phyloP scores from a whole-genome alignment of 2,329 filamentous ascomycete genomes.

The Ceratocystis cacaofunesta region DNA sequence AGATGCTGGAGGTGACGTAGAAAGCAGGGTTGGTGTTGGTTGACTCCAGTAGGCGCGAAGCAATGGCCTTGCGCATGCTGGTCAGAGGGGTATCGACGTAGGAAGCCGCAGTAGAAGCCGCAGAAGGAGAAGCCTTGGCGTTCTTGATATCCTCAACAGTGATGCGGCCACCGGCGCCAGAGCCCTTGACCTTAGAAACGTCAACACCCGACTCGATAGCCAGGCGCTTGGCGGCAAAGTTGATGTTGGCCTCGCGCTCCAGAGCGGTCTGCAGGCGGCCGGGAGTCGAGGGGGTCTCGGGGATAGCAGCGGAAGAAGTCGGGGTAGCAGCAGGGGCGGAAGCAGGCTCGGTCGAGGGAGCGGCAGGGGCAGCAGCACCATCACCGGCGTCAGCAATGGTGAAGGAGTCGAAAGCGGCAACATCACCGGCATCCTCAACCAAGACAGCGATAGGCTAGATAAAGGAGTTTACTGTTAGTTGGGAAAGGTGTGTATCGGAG shows the following conservation, averaged over 20 bases:
- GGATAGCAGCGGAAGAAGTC: slow-evolving; percentile 29
- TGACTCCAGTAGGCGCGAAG: slow-evolving; percentile 76
- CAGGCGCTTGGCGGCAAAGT: slow-evolving; percentile 61
- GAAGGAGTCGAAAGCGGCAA: slow-evolving; percentile 80
- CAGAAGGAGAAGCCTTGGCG: slow-evolving; percentile 44
- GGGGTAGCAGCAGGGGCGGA: slow-evolving; percentile 28
- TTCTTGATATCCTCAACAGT: slow-evolving; percentile 91
- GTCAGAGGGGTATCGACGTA: slow-evolving; percentile 76
- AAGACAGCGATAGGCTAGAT: slow-evolving; percentile 83
- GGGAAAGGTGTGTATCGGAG: too few species aligned
- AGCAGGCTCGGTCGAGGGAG: slow-evolving; percentile 41
- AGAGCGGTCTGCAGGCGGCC: slow-evolving; percentile 71
- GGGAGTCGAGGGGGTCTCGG: slow-evolving; percentile 54
- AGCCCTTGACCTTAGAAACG: slow-evolving; percentile 67
- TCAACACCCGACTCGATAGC: slow-evolving; percentile 74
- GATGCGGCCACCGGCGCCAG: slow-evolving; percentile 71
- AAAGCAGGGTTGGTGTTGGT: slow-evolving; percentile 93
- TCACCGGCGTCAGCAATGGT: slow-evolving; percentile 81
- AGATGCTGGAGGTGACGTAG: slow-evolving; percentile 83
- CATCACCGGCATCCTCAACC: slow-evolving; percentile 79
- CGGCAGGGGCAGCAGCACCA: slow-evolving; percentile 50
- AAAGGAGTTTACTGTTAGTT: slow-evolving; percentile 14
- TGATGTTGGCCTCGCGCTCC: slow-evolving; percentile 63
- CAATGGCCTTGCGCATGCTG: slow-evolving; percentile 97
- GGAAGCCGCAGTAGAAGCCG: slow-evolving; percentile 42